Evolutionary conservation across 352 stramenopile species (phyloP), one percentile per base, ranked within the genome.

Genomic region (Phytophthora agathidicida): DNA sequence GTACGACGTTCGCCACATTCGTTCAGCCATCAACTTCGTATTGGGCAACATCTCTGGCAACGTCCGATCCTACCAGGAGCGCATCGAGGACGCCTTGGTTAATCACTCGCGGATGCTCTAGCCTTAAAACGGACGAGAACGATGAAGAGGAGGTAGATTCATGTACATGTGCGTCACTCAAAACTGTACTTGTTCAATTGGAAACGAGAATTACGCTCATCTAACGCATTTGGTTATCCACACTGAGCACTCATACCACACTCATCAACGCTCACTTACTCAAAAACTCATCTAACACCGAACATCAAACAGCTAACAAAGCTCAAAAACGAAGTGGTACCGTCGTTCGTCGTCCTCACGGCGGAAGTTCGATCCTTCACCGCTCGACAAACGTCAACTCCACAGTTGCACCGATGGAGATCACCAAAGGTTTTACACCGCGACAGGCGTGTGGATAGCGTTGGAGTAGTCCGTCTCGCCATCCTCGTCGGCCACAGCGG

Each of bases 11-110:
- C 47, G 33, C 1, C 52, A 74, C 22, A 45, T 71, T 13, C 60
- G 68, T 7, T 57, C 68, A 27, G 53, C 79, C 16, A 62, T 62
- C 11, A 62, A 75, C 17, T 81, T 81, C 24, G 32, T 77, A 7
- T 51, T 71, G 45, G 66, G 57, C 13, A 65, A 60, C 8, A 63
- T 41, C 17, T 51, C 49, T 2, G 54, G 41, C 11, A 76, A 72
- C 11, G 7, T 43, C 10, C 36, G 11, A 27, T 22, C 7, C 19
- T 43, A 27, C 8, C 17, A 8, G 16, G 17, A 49, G 30, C 42
- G 42, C 14, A 49, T 37, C 11, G 42, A 36, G 19, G 30, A 37
- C 26, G 42, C 42, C 2, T 37, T 48, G n/a, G 28, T 48, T 9
- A 23, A 46, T 33, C n/a, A n/a, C n/a, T n/a, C 39, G 27, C n/a